Conservation (phyloP, 2,329 filamentous ascomycete genomes). For the Aspergillus eucalypticola region DNA sequence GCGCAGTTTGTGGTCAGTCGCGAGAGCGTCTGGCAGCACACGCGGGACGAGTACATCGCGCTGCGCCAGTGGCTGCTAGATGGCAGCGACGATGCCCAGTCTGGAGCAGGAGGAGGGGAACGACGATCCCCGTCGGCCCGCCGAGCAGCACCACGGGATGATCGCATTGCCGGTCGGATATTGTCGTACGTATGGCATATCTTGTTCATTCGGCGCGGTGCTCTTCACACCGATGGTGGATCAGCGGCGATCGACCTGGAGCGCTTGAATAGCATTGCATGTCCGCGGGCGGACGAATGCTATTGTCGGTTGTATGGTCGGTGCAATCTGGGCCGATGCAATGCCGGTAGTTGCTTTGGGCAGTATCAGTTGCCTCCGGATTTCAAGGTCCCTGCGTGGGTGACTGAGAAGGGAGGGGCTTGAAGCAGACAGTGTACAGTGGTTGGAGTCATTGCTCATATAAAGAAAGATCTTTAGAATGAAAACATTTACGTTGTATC, state of each 20-base stretch:
- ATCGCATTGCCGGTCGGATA: slow-evolving; percentile 48
- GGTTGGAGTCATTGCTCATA: neutral
- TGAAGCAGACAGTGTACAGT: neutral
- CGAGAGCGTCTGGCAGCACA: slow-evolving; percentile 51
- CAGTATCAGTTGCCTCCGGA: slow-evolving; percentile 34
- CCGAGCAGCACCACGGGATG: slow-evolving; percentile 43
- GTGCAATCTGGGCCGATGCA: slow-evolving; percentile 38
- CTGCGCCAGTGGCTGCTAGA: slow-evolving; percentile 57
- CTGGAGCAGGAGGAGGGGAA: no score
- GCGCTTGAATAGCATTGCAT: slow-evolving; percentile 38
- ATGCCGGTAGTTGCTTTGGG: slow-evolving; percentile 37
- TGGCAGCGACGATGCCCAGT: slow-evolving; percentile 19
- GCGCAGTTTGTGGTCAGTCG: slow-evolving; percentile 58
- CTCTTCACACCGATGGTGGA: neutral
- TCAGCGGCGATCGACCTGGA: slow-evolving; percentile 35
- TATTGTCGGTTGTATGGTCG: slow-evolving; percentile 49
- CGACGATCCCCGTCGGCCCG: slow-evolving; percentile 2
- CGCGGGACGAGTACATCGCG: slow-evolving; percentile 53
- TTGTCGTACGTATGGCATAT: slow-evolving; percentile 55
- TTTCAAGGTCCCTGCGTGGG: slow-evolving; percentile 12
- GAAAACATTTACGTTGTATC: no score
- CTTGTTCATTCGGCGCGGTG: slow-evolving; percentile 41
- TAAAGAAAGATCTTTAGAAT: no score
- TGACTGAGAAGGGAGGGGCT: neutral
- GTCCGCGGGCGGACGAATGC: slow-evolving; percentile 44